phyloP scores from a whole-genome alignment of 371 early-diverging fungal genomes.

The Apophysomyces elegans region DNA sequence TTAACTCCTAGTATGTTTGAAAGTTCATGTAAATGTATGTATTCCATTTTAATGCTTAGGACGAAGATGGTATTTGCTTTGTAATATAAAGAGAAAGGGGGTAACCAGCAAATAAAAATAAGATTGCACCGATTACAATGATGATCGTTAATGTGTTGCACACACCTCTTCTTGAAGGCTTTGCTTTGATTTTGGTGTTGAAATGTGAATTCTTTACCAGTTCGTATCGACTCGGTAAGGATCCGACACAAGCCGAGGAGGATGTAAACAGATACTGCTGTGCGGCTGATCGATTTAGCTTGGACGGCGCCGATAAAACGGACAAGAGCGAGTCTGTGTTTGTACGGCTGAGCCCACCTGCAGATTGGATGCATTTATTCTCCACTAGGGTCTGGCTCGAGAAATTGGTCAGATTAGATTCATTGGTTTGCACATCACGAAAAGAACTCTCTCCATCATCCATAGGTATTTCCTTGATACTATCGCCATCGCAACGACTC shows the following conservation, averaged over 20 bases:
- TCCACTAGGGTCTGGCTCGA: slow-evolving; percentile 4
- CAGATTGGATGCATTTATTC: neutral
- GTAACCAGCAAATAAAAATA: slow-evolving; percentile 43
- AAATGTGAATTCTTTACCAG: neutral
- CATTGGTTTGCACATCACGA: neutral
- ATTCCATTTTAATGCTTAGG: neutral
- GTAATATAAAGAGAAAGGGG: slow-evolving; percentile 32
- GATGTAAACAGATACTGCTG: slow-evolving; percentile 33
- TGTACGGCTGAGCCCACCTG: neutral
- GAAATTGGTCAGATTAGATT: neutral
- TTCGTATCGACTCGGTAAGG: neutral
- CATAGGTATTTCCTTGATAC: neutral
- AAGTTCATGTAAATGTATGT: neutral
- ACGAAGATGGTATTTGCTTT: slow-evolving; percentile 14
- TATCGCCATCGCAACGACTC: slow-evolving; percentile 7
- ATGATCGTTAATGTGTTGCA: slow-evolving; percentile 35
- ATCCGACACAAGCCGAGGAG: slow-evolving; percentile 6
- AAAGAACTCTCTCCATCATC: neutral
- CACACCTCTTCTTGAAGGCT: slow-evolving; percentile 33
- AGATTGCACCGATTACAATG: slow-evolving; percentile 26
- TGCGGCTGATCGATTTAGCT: slow-evolving; percentile 25
- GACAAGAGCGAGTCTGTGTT: slow-evolving; percentile 24
- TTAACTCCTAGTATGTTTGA: slow-evolving; percentile 1
- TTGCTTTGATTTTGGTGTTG: slow-evolving; percentile 8
- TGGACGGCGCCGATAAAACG: slow-evolving; percentile 27